These are phyloP conservation scores for Epichloe sibirici DNA, from an alignment of 2,329 filamentous ascomycete species.

Conservation along the genomic window DNA sequence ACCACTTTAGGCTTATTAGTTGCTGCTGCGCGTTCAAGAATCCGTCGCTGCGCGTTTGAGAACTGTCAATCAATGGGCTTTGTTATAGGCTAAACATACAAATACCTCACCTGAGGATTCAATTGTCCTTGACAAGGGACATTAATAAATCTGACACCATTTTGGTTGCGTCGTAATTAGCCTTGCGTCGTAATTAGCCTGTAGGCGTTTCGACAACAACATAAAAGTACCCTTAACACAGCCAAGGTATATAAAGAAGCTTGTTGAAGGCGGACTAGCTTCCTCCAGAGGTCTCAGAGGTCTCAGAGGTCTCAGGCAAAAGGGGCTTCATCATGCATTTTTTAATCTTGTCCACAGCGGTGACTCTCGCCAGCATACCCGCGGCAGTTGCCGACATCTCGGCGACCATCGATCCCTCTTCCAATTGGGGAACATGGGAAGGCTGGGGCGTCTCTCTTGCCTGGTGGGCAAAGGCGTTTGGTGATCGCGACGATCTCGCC, in stretches of 20 bases:
- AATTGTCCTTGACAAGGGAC: too few species aligned
- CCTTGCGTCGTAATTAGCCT: too few species aligned
- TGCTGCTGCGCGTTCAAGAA: too few species aligned
- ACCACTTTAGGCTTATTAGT: too few species aligned
- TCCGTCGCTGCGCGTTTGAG: too few species aligned
- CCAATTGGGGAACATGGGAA: slow-evolving; percentile 29
- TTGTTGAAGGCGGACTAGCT: background rate
- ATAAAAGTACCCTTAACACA: too few species aligned
- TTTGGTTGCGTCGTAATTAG: too few species aligned
- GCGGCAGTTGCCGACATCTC: background rate
- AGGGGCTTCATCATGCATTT: background rate
- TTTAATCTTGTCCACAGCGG: background rate
- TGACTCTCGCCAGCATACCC: background rate
- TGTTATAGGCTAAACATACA: too few species aligned
- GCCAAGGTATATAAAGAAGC: background rate
- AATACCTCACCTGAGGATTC: too few species aligned
- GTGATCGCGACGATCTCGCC: slow-evolving; percentile 27
- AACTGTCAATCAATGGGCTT: too few species aligned
- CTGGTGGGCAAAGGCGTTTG: slow-evolving; percentile 31
- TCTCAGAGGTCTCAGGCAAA: background rate
- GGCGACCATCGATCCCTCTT: background rate
- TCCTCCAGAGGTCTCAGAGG: background rate
- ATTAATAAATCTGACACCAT: too few species aligned
- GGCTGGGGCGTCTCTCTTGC: slow-evolving; percentile 31
- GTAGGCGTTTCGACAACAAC: too few species aligned